Base-by-base conservation (phyloP, 805 yeast species). In the Metschnikowia gruessii region DNA sequence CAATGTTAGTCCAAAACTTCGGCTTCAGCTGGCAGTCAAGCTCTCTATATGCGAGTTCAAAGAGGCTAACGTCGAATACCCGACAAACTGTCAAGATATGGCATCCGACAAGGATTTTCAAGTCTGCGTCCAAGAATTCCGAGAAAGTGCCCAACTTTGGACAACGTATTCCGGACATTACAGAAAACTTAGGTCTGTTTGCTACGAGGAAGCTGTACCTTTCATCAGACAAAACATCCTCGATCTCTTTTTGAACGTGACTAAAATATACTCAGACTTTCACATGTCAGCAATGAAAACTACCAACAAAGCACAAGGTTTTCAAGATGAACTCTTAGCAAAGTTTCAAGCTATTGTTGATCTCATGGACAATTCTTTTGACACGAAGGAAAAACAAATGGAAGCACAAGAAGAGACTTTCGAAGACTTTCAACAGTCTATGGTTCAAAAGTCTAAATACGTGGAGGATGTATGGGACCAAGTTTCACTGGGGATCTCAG, bases 101-200 rank as follows among this genome's bases (percentile, higher is more conserved):
- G 18, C 18, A 9, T 13, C 26, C 10, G 41, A 58, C 3, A 39
- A 34, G 24, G 57, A 62, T 30, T 53, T 61, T 38, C 60, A 61
- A 17, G 51, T 47, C 1, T 81, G 85, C 49, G 64, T 80, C 26
- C 42, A 52, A 3, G 62, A 66, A 2, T 50, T 79, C 33, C 77
- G 78, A 45, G 55, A 55, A 18, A 63, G 69, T 2, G 69, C 80
- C 0, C 85, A 83, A 53, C 80, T 83, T 75, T 85, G 92, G 92
- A 83, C 90, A 0, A 80, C 84, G 0, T 84, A 76, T 57, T 82
- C 82, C 51, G 88, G 88, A 0, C 77, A 83, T 55, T 83, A 78
- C 59, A 71, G 81, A 38, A 72, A 76, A 28, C 64, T 83, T 3
- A 68, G 77, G 2, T 68, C 71, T 2, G 65, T 82, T 0, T 85